These are phyloP conservation scores for Claviceps humidiphila DNA, from an alignment of 2,329 filamentous ascomycete species.

Conservation along the genomic window DNA sequence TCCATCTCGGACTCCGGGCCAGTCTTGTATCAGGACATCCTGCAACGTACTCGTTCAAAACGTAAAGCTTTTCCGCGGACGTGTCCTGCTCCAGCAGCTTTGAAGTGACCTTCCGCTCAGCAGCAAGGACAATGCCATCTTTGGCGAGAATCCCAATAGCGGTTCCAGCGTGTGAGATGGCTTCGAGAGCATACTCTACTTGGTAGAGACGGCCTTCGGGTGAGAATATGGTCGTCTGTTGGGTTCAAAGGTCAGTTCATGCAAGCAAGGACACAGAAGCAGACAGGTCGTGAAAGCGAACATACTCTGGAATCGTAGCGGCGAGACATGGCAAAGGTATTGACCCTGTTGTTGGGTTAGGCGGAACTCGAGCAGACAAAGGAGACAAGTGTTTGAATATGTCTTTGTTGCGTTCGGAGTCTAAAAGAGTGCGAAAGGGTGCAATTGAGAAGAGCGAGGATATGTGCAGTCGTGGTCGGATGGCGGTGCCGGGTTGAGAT, in stretches of 20 bases:
- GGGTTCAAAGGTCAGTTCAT: background rate
- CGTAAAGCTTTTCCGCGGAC: constrained; percentile 98
- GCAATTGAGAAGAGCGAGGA: background rate
- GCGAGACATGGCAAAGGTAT: constrained; percentile 58
- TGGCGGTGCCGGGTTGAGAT: background rate
- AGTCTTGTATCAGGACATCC: no score
- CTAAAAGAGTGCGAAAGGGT: background rate
- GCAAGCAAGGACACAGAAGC: background rate
- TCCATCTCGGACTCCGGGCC: background rate
- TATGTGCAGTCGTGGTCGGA: constrained; percentile 2
- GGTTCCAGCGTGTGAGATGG: constrained; percentile 95
- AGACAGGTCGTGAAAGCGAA: constrained; percentile 14
- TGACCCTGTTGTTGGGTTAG: background rate
- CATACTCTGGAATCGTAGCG: constrained; percentile 93
- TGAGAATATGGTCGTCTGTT: constrained; percentile 97
- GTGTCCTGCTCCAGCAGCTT: constrained; percentile 99
- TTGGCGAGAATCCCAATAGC: constrained; percentile 93
- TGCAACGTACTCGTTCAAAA: constrained; percentile 75
- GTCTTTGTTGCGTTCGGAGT: background rate
- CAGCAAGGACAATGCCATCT: constrained; percentile 95
- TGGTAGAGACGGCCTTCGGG: constrained; percentile 97
- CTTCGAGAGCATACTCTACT: constrained; percentile 97
- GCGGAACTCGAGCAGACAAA: background rate
- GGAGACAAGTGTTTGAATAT: background rate
- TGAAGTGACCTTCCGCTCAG: constrained; percentile 97